These are phyloP conservation scores for Paramarasmius palmivorus DNA, from an alignment of 1,284 basidiomycete genomes.

Conservation along the genomic window DNA sequence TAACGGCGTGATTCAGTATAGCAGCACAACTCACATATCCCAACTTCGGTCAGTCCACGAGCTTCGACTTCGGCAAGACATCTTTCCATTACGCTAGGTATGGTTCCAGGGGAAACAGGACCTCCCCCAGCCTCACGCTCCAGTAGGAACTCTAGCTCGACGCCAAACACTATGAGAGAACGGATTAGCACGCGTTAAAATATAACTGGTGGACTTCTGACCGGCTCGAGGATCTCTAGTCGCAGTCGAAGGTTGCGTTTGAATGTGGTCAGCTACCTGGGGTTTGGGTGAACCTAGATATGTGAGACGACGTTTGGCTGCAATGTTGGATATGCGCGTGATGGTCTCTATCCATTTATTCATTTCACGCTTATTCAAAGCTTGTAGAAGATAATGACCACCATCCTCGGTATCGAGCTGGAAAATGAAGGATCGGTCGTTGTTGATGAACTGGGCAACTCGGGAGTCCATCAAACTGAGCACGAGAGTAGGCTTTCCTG, in stretches of 20 bases:
- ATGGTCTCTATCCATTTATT: constrained; percentile 75
- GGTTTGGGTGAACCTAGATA: constrained; percentile 75
- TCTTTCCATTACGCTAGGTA: constrained; percentile 66
- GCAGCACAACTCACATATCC: constrained; percentile 65
- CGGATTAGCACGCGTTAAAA: no score
- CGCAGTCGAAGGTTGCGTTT: constrained; percentile 43
- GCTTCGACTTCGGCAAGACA: constrained; percentile 71
- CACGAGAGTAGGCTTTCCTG: constrained; percentile 70
- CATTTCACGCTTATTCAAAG: constrained; percentile 66
- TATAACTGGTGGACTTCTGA: background rate
- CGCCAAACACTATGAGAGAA: constrained; percentile 87
- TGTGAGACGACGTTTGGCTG: constrained; percentile 77
- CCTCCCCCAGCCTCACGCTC: constrained; percentile 57
- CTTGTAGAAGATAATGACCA: constrained; percentile 77
- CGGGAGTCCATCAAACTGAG: constrained; percentile 72
- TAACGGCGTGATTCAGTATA: background rate
- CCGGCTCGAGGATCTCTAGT: constrained; percentile 55
- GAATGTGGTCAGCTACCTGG: constrained; percentile 68
- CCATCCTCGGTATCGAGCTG: constrained; percentile 84
- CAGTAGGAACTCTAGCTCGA: constrained; percentile 69
- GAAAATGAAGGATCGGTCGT: constrained; percentile 79
- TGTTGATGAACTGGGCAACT: constrained; percentile 70
- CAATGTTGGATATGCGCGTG: constrained; percentile 64
- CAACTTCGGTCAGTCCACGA: constrained; percentile 76
- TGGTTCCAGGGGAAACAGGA: constrained; percentile 50